phyloP scores from a whole-genome alignment of 2,329 filamentous ascomycete species.

The Ophiostoma tasmaniense region DNA sequence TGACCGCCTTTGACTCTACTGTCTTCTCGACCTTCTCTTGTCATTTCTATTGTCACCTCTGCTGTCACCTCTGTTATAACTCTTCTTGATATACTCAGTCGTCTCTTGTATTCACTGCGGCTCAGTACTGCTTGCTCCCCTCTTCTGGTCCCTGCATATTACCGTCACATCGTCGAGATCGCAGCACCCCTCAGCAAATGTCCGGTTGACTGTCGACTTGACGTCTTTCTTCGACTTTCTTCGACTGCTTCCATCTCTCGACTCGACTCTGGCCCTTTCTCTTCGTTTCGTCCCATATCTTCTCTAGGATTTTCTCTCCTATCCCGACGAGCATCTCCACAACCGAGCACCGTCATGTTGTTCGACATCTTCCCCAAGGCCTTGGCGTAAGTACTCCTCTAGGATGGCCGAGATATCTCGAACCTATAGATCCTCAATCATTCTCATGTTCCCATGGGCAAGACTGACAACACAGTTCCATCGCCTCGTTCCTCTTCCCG shows the following conservation, averaged over 20 bases:
- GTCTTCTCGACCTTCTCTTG: background rate
- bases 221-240: background rate
- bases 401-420: too few relatives aligned
- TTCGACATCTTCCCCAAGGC: slow-evolving; percentile 21
- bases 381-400: slow-evolving; percentile 17
- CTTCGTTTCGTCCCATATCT: background rate
- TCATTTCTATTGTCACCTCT: background rate
- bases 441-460: background rate
- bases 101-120: background rate
- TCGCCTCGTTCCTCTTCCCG: slow-evolving; percentile 86
- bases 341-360: slow-evolving; percentile 14
- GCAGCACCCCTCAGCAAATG: slow-evolving; percentile 2
- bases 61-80: background rate
- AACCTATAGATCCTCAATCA: background rate
- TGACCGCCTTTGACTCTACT: background rate
- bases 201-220: slow-evolving; percentile 3
- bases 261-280: background rate
- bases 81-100: too few relatives aligned
- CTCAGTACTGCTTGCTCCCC: background rate
- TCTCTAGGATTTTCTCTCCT: background rate
- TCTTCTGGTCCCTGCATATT: slow-evolving; percentile 1
- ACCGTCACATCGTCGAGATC: background rate
- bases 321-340: background rate
- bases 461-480: slow-evolving; percentile 49
- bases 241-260: background rate